A percentile compares a stretch with the other conserved stretches of the same genome.
phyloP scores from a whole-genome alignment of 148 eudicot species.

The Fagopyrum homotropicum region DNA sequence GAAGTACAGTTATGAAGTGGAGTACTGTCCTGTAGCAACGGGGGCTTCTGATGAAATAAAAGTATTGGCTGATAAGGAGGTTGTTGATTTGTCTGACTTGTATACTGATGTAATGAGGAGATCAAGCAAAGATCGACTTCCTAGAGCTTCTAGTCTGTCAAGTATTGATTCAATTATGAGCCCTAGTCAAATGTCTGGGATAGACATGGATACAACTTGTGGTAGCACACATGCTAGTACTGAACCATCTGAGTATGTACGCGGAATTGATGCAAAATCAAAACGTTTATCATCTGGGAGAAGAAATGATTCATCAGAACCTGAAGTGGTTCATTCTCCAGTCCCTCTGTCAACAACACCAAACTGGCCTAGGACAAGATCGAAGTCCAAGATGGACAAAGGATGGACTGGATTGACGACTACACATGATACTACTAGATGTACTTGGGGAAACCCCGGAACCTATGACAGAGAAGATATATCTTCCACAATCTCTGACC shows the following conservation, averaged over 20 bases:
- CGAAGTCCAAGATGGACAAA: constrained; percentile 75
- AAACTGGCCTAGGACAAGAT: constrained; percentile 92
- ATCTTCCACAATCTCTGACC: constrained; percentile 96
- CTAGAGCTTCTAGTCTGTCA: constrained; percentile 90
- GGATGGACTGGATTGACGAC: constrained; percentile 59
- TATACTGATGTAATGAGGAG: constrained; percentile 82
- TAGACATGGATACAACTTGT: constrained; percentile 68
- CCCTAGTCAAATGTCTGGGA: constrained; percentile 69
- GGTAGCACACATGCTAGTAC: constrained; percentile 68
- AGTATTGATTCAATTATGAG: constrained; percentile 97
- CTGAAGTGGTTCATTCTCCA: constrained; percentile 94
- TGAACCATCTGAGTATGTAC: constrained; percentile 96
- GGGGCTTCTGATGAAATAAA: constrained; percentile 43
- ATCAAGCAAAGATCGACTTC: constrained; percentile 74
- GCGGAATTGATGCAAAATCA: constrained; percentile 79
- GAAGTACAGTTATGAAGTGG: constrained; percentile 77
- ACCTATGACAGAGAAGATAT: constrained; percentile 8
- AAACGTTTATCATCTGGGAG: constrained; percentile 81
- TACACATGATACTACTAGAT: no score
- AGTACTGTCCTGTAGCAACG: constrained; percentile 69
- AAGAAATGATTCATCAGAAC: constrained; percentile 59
- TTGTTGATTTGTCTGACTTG: constrained; percentile 82
- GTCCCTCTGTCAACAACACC: constrained; percentile 62
- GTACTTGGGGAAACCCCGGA: no score
- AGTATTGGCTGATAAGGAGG: constrained; percentile 45